phyloP scores from a whole-genome alignment of 2,329 filamentous ascomycete genomes.

The Scedosporium aurantiacum region DNA sequence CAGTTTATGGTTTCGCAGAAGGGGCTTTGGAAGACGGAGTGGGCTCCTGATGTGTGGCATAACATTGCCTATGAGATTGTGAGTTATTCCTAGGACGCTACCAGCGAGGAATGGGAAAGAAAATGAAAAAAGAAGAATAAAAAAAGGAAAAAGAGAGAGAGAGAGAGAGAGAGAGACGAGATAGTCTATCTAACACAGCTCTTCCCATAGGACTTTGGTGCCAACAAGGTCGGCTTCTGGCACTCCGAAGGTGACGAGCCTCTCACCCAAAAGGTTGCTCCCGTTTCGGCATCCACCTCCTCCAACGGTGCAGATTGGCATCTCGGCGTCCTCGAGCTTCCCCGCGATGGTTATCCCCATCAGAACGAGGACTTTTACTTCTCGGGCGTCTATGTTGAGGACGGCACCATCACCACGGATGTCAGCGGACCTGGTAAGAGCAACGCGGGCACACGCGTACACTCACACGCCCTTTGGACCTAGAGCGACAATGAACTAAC shows the following conservation, averaged over 20 bases:
- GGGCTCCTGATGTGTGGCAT: slow-evolving; percentile 57
- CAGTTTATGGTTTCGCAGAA: slow-evolving; percentile 53
- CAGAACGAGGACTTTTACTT: slow-evolving; percentile 58
- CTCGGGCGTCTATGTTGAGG: slow-evolving; percentile 60
- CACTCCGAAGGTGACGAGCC: slow-evolving; percentile 52
- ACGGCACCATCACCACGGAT: slow-evolving; percentile 20
- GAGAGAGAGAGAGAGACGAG: background rate
- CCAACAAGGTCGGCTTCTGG: slow-evolving; percentile 54
- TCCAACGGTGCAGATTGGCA: slow-evolving; percentile 65
- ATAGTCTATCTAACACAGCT: background rate
- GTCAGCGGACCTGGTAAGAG: slow-evolving; percentile 10
- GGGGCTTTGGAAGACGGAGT: slow-evolving; percentile 51
- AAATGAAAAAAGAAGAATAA: background rate
- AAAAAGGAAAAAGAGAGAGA: background rate
- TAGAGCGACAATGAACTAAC: background rate
- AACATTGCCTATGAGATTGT: slow-evolving; percentile 62
- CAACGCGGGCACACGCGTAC: too few species aligned
- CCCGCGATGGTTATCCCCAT: slow-evolving; percentile 42
- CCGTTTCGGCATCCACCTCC: slow-evolving; percentile 47
- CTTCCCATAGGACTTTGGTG: slow-evolving; percentile 41
- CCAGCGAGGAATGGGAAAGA: background rate
- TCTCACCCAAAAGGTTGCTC: slow-evolving; percentile 46
- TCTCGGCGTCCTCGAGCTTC: slow-evolving; percentile 56
- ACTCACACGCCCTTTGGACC: background rate
- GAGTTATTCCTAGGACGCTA: background rate